Conservation (phyloP, 2,329 filamentous ascomycete genomes). For the Microthyrium microscopicum region DNA sequence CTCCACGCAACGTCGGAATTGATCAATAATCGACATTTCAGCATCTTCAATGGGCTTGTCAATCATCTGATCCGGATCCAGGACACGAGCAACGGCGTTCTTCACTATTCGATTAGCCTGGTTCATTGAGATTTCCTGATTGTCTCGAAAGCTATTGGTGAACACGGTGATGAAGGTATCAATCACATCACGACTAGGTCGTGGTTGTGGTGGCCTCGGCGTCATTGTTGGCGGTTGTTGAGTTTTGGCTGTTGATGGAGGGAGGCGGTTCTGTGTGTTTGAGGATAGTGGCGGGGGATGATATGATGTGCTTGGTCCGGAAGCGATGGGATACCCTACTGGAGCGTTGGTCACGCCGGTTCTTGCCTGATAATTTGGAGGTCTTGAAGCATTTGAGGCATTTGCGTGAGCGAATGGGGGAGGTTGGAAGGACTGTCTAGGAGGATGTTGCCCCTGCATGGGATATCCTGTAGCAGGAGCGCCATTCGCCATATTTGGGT, state of each 20-base stretch:
- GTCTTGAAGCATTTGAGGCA: neutral
- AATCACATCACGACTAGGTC: conserved; percentile 3
- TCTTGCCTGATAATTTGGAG: neutral
- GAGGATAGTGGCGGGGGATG: neutral
- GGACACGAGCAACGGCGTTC: conserved; percentile 6
- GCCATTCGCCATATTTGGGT: too few species aligned
- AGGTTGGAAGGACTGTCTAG: neutral
- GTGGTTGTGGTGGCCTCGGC: conserved; percentile 1
- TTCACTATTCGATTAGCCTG: conserved; percentile 4
- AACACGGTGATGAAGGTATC: conserved; percentile 8
- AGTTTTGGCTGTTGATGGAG: neutral
- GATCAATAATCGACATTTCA: neutral
- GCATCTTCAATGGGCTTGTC: neutral
- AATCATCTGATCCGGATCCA: conserved; percentile 7
- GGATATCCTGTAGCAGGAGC: too few species aligned
- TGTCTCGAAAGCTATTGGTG: conserved; percentile 1
- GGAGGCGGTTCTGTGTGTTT: neutral
- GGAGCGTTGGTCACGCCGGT: neutral
- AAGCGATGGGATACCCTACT: neutral
- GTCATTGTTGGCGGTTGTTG: neutral
- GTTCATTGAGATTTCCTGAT: neutral
- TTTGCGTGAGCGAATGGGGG: too few species aligned
- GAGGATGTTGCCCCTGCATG: neutral
- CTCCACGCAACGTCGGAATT: conserved; percentile 1
- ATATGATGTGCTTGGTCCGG: neutral